Conservation (phyloP, 371 early-diverging fungal species). For the Syncephalis plumigaleata region DNA sequence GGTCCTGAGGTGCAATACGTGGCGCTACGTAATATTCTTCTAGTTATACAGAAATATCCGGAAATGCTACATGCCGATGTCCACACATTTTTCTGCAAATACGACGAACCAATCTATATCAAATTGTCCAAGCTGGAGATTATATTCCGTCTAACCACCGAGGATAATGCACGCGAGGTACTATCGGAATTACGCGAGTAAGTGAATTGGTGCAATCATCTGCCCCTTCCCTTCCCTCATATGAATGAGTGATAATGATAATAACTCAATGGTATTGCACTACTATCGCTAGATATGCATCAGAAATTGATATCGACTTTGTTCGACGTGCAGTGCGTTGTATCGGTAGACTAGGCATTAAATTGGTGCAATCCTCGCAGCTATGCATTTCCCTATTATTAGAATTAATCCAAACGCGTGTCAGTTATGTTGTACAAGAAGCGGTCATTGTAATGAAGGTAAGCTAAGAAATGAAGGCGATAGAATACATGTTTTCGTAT, state of each 20-base stretch:
- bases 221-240: not conserved
- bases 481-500: too few species aligned
- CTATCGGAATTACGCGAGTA: constrained; percentile 85
- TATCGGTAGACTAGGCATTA: constrained; percentile 86
- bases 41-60: constrained; percentile 87
- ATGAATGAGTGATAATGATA: too few species aligned
- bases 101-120: constrained; percentile 96
- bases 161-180: constrained; percentile 75
- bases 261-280: too few species aligned
- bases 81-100: constrained; percentile 94
- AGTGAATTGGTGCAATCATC: constrained; percentile 4
- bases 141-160: constrained; percentile 71
- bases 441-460: constrained; percentile 81
- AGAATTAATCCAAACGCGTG: constrained; percentile 79
- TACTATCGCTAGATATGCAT: constrained; percentile 46
- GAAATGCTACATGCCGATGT: constrained; percentile 79
- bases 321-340: constrained; percentile 80
- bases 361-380: constrained; percentile 75
- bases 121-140: constrained; percentile 93
- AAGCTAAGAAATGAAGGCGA: too few species aligned
- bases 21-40: constrained; percentile 82
- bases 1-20: constrained; percentile 94
- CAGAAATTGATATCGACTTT: constrained; percentile 95
- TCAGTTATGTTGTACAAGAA: constrained; percentile 85
- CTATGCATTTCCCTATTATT: constrained; percentile 70